Percentiles rank a stretch among this genome's conserved stretches.
phyloP scores from a whole-genome alignment of 208 protist genomes.

The Porcisia deanei region DNA sequence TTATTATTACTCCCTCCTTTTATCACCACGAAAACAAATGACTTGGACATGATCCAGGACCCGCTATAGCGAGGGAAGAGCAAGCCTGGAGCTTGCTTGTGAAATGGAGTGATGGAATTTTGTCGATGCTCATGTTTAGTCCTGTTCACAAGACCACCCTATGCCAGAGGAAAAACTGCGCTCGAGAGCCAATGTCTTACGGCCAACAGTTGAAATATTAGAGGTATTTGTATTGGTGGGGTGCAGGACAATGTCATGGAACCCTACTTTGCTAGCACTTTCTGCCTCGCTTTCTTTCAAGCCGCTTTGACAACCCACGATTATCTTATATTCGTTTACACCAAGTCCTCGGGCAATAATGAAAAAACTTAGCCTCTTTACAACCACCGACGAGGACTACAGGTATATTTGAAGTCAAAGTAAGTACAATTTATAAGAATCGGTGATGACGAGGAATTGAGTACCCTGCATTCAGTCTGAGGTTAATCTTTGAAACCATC shows the following conservation, averaged over 20 bases:
- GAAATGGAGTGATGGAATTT: conserved; percentile 30
- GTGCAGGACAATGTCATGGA: conserved; percentile 4
- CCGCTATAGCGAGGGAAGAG: conserved; percentile 36
- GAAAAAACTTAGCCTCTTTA: conserved; percentile 38
- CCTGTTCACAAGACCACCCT: conserved; percentile 43
- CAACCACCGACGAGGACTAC: conserved; percentile 34
- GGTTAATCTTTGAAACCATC: not conserved
- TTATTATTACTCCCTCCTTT: conserved; percentile 36
- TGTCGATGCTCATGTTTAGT: conserved; percentile 37
- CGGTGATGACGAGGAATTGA: not conserved
- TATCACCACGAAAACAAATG: conserved; percentile 35
- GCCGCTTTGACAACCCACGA: conserved; percentile 38
- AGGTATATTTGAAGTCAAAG: not conserved
- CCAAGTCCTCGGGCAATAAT: conserved; percentile 34
- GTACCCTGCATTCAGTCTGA: not conserved
- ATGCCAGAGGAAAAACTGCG: conserved; percentile 21
- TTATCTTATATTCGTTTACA: conserved; percentile 26
- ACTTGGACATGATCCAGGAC: conserved; percentile 26
- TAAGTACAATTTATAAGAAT: not conserved
- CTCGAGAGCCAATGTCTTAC: conserved; percentile 23
- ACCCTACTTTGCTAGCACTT: conserved; percentile 13
- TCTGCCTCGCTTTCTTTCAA: conserved; percentile 17
- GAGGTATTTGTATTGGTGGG: conserved; percentile 24
- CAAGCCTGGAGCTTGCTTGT: conserved; percentile 31
- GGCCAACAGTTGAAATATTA: conserved; percentile 8